Conservation (phyloP, 225 moss, liverwort and hornwort genomes). For the Physcomitrellopsis africana region DNA sequence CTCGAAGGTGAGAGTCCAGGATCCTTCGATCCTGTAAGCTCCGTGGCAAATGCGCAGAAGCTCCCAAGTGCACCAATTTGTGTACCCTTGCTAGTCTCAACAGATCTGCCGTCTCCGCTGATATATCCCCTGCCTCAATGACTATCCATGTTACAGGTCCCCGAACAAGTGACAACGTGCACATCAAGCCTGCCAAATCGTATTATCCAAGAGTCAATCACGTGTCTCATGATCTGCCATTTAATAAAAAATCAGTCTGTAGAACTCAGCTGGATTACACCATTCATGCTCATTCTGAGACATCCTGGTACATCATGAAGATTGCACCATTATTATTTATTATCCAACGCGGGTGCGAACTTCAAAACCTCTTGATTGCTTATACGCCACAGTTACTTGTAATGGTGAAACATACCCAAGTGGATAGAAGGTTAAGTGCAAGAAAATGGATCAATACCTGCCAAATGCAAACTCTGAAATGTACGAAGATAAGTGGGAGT, state of each 20-base stretch:
- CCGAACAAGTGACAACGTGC: constrained; percentile 74
- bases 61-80: constrained; percentile 61
- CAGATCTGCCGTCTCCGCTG: constrained; percentile 70
- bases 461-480: constrained; percentile 80
- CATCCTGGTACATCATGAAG: too few relatives aligned
- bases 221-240: constrained; percentile 2
- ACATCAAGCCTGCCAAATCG: constrained; percentile 58
- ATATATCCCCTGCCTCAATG: constrained; percentile 69
- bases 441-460: constrained; percentile 37
- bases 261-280: neutral
- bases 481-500: constrained; percentile 83
- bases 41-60: constrained; percentile 50
- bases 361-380: constrained; percentile 2
- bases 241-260: neutral
- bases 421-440: neutral
- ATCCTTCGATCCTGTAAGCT: constrained; percentile 60
- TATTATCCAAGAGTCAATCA: neutral
- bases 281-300: neutral
- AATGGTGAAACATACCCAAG: neutral
- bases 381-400: neutral
- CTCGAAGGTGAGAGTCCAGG: constrained; percentile 68
- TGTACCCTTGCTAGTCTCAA: constrained; percentile 59
- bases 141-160: constrained; percentile 89
- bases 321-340: neutral
- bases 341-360: neutral